Percentiles rank a stretch among this genome's conserved stretches.
phyloP scores from a whole-genome alignment of 352 stramenopile species.

The Phytophthora idaei region DNA sequence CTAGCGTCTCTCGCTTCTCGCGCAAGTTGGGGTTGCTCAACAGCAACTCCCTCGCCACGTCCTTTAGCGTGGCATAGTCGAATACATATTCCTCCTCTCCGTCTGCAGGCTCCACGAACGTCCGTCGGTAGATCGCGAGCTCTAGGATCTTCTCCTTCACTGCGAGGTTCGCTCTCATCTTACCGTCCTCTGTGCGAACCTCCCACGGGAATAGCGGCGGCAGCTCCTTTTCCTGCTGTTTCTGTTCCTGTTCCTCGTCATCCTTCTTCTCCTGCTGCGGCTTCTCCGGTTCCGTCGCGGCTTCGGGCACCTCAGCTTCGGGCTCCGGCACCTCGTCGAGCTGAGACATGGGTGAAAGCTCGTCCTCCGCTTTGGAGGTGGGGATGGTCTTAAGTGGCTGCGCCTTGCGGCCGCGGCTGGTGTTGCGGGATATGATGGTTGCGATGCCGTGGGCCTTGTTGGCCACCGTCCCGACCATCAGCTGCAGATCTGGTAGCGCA shows the following conservation, averaged over 20 bases:
- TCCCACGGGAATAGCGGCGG: slow-evolving; percentile 58
- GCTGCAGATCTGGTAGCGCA: slow-evolving; percentile 35
- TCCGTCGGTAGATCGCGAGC: slow-evolving; percentile 66
- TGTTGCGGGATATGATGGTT: slow-evolving; percentile 32
- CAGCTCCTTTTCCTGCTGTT: slow-evolving; percentile 18
- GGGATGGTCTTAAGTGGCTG: slow-evolving; percentile 31
- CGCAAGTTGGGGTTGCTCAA: slow-evolving; percentile 64
- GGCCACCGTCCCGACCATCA: slow-evolving; percentile 38
- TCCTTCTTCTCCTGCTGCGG: slow-evolving; percentile 11
- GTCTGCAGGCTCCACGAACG: slow-evolving; percentile 59
- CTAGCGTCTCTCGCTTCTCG: slow-evolving; percentile 57
- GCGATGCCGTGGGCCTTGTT: slow-evolving; percentile 38
- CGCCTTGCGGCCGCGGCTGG: slow-evolving; percentile 19
- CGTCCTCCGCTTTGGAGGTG: slow-evolving; percentile 32
- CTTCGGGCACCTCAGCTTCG: slow-evolving; percentile 28
- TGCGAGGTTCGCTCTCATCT: slow-evolving; percentile 39
- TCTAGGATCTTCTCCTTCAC: slow-evolving; percentile 64
- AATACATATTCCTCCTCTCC: slow-evolving; percentile 77
- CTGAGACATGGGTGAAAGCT: slow-evolving; percentile 36
- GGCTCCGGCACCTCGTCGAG: slow-evolving; percentile 24
- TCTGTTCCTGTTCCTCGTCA: slow-evolving; percentile 7
- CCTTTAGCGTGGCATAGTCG: slow-evolving; percentile 53
- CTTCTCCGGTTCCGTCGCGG: slow-evolving; percentile 13
- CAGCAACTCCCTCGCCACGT: slow-evolving; percentile 54
- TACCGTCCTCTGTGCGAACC: slow-evolving; percentile 37